Evolutionary conservation across 768 basidiomycete species (phyloP).

Genomic region (Suillus placidus): DNA sequence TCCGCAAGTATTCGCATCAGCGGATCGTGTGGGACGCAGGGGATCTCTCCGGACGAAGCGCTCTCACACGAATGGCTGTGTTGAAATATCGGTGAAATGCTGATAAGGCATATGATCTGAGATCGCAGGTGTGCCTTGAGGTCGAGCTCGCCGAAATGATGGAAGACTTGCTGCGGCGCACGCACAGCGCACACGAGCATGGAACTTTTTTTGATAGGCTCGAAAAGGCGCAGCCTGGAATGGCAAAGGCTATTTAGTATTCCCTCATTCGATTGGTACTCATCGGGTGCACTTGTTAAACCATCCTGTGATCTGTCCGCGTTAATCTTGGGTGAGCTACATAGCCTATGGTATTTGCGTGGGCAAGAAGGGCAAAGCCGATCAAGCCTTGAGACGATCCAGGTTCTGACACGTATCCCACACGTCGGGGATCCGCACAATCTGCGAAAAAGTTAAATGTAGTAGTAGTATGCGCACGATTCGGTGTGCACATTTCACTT

Average conservation of each 20-base stretch:
- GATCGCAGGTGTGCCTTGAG: slow-evolving; percentile 24
- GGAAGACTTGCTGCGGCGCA: slow-evolving; percentile 15
- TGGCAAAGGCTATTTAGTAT: slow-evolving; percentile 15
- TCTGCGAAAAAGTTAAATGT: background rate
- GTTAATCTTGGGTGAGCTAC: slow-evolving; percentile 12
- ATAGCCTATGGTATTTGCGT: background rate
- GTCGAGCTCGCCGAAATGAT: slow-evolving; percentile 25
- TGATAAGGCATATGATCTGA: slow-evolving; percentile 36
- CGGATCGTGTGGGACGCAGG: background rate
- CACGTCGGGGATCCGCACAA: slow-evolving; percentile 4
- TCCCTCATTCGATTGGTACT: slow-evolving; percentile 18
- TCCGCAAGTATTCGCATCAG: slow-evolving; percentile 2
- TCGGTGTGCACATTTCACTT: background rate
- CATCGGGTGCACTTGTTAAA: slow-evolving; percentile 6
- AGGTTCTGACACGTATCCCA: slow-evolving; percentile 3
- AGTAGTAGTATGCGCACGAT: background rate
- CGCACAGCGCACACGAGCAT: slow-evolving; percentile 20
- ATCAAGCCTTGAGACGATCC: background rate
- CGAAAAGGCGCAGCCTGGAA: slow-evolving; percentile 24
- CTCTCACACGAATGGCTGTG: slow-evolving; percentile 6
- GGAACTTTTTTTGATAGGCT: slow-evolving; percentile 30
- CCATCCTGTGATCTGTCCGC: slow-evolving; percentile 11
- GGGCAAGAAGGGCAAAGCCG: background rate
- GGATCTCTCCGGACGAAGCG: background rate
- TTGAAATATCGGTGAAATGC: slow-evolving; percentile 28